Conservation (phyloP, 768 basidiomycete genomes). For the Lentinula sp. region DNA sequence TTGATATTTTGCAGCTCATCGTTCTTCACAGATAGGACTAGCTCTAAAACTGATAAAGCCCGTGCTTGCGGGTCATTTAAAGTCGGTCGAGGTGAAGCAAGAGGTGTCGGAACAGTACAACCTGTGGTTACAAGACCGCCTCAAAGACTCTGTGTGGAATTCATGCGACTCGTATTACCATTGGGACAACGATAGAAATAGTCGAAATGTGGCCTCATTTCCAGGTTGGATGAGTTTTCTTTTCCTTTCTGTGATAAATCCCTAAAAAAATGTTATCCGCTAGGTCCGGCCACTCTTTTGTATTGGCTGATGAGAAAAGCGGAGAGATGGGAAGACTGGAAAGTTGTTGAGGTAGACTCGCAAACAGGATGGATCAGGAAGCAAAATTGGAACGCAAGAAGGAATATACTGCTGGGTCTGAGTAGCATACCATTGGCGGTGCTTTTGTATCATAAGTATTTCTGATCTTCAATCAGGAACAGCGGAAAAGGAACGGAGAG, state of each 20-base stretch:
- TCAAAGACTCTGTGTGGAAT: conserved; percentile 44
- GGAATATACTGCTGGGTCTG: neutral
- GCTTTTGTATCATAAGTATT: neutral
- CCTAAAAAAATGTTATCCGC: neutral
- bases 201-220: conserved; percentile 39
- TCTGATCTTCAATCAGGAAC: neutral
- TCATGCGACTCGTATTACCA: conserved; percentile 52
- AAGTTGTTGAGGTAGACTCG: conserved; percentile 1
- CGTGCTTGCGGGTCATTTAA: conserved; percentile 39
- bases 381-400: neutral
- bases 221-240: conserved; percentile 33
- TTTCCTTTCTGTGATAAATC: neutral
- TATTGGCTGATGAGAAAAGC: conserved; percentile 39
- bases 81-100: conserved; percentile 43
- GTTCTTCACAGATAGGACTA: conserved; percentile 36
- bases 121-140: conserved; percentile 40
- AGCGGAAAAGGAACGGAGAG: neutral
- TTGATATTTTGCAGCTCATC: neutral
- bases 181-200: conserved; percentile 22
- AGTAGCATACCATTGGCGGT: neutral
- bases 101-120: conserved; percentile 47
- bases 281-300: conserved; percentile 14
- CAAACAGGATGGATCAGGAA: neutral
- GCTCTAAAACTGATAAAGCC: conserved; percentile 47
- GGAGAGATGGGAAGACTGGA: conserved; percentile 7